A percentile compares a stretch with the other conserved stretches of the same genome.
phyloP scores from a whole-genome alignment of 345 rosid genomes.

The Rhizophora apiculata region DNA sequence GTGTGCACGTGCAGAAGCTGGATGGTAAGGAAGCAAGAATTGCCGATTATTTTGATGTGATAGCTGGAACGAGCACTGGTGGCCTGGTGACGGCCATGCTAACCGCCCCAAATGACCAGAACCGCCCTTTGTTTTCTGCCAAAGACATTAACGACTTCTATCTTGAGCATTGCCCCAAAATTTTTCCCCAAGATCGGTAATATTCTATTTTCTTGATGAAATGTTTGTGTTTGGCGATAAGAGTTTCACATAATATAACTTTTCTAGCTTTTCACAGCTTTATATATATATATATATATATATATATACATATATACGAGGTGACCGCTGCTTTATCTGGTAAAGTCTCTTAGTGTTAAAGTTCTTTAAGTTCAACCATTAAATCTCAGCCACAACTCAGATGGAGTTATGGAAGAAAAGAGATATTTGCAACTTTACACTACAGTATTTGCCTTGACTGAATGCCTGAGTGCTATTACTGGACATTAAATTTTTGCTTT shows the following conservation, averaged over 20 bases:
- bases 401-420: too few relatives aligned
- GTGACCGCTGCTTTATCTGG: too few relatives aligned
- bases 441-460: too few relatives aligned
- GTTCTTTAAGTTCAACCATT: too few relatives aligned
- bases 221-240: not conserved
- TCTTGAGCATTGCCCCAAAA: slow-evolving; percentile 24
- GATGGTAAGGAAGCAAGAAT: slow-evolving; percentile 34
- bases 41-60: slow-evolving; percentile 32
- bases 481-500: not conserved
- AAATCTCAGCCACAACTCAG: too few relatives aligned
- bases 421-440: too few relatives aligned
- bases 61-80: slow-evolving; percentile 30
- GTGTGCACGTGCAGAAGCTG: slow-evolving; percentile 17
- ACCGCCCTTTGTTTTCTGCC: slow-evolving; percentile 26
- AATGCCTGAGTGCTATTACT: too few relatives aligned
- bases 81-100: slow-evolving; percentile 34
- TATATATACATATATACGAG: too few relatives aligned
- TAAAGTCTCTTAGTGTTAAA: too few relatives aligned
- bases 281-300: too few relatives aligned
- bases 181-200: slow-evolving; percentile 23
- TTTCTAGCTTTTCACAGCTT: too few relatives aligned
- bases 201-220: not conserved
- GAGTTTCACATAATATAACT: too few relatives aligned
- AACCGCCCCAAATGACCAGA: slow-evolving; percentile 20
- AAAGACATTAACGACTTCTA: slow-evolving; percentile 26